Base-by-base conservation (phyloP, 495 filamentous ascomycete species). In the Rhizodiscina lignyota region DNA sequence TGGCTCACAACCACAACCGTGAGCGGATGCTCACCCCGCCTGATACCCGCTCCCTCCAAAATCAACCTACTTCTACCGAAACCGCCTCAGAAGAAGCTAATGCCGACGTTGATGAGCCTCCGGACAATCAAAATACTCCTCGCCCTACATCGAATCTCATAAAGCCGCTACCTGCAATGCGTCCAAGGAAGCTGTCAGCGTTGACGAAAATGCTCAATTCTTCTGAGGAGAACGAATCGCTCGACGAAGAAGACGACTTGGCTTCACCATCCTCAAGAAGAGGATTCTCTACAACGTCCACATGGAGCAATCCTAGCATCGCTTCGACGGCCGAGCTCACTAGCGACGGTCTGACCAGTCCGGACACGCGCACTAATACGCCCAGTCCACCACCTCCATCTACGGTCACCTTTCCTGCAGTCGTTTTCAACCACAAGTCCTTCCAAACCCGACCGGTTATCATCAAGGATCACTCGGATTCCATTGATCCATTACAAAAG, bases 261-360 rank as follows among this genome's bases (percentile, higher is more conserved):
- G 10, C 30, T 11, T 32, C 30, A 11, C 10, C 30, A 11, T 18
- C 18, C 30, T 18, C 10, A 32, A 6, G n/a, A 10, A 28, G 51
- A 12, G 45, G 46, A 4, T 22, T 58, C 67, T 59, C 68, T 64
- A 54, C 35, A 34, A 70, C 74, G 35, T 86, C 85, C 35, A 75
- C 77, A 31, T 76, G 74, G 47, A 83, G 78, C 58, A 85, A 75
- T 47, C 58, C 68, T 41, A 91, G 82, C 58, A 63, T 72, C 36
- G 61, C 79, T 32, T 93, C 86, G 11, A 85, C 81, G 2, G 76
- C 74, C 18, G 86, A 93, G 41, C 62, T 93, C 35, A 94, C 83
- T 19, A 93, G 84, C 55, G 89, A 93, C 49, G 89, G 79, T 31
- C 57, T 83, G 27, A 93, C 85, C n/a, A 91, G 84, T 44, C 84